A percentile compares a stretch with the other conserved stretches of the same genome.
Evolutionary conservation across 805 yeast species (phyloP).

Genomic region (Wickerhamia fluorescens): DNA sequence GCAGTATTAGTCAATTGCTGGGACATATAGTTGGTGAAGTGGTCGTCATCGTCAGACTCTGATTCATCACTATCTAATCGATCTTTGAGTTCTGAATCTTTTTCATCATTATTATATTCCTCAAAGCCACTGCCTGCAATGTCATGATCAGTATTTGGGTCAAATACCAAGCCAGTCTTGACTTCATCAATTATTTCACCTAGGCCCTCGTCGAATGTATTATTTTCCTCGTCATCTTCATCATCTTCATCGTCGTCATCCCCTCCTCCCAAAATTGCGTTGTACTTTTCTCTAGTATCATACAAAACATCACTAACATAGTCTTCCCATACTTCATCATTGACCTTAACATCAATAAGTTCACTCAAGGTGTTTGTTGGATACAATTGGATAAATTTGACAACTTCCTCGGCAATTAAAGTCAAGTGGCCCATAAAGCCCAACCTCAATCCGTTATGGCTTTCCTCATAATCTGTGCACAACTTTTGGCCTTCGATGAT

Average conservation of each 20-base stretch:
- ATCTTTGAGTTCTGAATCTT: conserved; percentile 13
- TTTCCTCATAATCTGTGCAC: conserved; percentile 19
- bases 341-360: conserved; percentile 30
- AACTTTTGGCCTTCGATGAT: conserved; percentile 41
- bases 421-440: conserved; percentile 28
- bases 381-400: conserved; percentile 22
- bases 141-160: conserved; percentile 24
- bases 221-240: conserved; percentile 18
- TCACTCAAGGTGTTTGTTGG: conserved; percentile 32
- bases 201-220: conserved; percentile 28
- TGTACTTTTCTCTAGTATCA: conserved; percentile 89
- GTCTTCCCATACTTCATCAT: conserved; percentile 58
- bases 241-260: conserved; percentile 40
- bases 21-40: conserved; percentile 67
- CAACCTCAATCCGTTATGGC: conserved; percentile 19
- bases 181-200: conserved; percentile 34
- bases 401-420: conserved; percentile 25
- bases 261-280: conserved; percentile 86
- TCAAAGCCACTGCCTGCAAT: conserved; percentile 21
- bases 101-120: conserved; percentile 26
- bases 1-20: conserved; percentile 59
- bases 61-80: conserved; percentile 23
- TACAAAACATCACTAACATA: conserved; percentile 79
- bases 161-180: conserved; percentile 24
- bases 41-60: conserved; percentile 42